Evolutionary conservation across 352 stramenopile genomes (phyloP).

Genomic region (Globisporangium alternatum): DNA sequence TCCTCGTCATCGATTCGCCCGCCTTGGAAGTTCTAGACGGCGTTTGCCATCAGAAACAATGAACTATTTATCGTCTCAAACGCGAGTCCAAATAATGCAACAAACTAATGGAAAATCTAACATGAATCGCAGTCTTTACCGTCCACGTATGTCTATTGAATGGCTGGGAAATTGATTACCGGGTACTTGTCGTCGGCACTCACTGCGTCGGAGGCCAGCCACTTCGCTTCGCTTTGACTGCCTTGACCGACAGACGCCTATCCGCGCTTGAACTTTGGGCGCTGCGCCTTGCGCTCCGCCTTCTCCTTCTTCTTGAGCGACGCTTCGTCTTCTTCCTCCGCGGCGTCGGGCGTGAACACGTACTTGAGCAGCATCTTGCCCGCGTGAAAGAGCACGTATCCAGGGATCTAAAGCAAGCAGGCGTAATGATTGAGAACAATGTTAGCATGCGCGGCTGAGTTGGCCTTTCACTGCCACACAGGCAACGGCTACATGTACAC

Average conservation of each 20-base stretch:
- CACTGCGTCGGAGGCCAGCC: no score
- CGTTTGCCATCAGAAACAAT: neutral
- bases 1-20: slow-evolving; percentile 11
- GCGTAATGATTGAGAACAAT: neutral
- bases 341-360: slow-evolving; percentile 66
- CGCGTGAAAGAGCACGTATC: slow-evolving; percentile 78
- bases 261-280: slow-evolving; percentile 49
- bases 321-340: slow-evolving; percentile 51
- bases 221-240: neutral
- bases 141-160: neutral
- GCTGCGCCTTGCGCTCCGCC: slow-evolving; percentile 56
- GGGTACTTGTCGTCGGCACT: no score
- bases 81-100: neutral
- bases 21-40: slow-evolving; percentile 17
- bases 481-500: slow-evolving; percentile 2
- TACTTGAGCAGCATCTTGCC: slow-evolving; percentile 78
- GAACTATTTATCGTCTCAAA: slow-evolving; percentile 8
- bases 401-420: slow-evolving; percentile 47
- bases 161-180: no score
- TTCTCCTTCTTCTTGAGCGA: slow-evolving; percentile 77
- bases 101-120: neutral
- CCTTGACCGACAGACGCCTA: slow-evolving; percentile 16
- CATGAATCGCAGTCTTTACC: neutral
- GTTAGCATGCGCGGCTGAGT: neutral
- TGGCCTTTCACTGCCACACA: neutral